A percentile compares a stretch with the other conserved stretches of the same genome.
Conservation (phyloP, 306 rosid species). For the Cucurbita maxima region DNA sequence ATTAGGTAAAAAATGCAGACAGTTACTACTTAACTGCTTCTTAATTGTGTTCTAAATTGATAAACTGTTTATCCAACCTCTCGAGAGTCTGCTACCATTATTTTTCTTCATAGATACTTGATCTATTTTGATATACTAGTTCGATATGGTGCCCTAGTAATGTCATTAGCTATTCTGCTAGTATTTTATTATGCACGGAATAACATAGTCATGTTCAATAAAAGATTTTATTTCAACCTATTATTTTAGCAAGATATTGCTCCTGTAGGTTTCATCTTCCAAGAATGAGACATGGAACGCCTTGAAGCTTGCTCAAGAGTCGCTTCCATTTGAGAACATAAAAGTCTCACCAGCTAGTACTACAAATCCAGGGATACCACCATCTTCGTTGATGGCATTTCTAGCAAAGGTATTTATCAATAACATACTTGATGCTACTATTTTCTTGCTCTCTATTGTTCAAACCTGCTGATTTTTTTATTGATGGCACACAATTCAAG, state of each 20-base stretch:
- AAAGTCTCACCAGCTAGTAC: conserved; percentile 39
- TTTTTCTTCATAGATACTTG: not conserved
- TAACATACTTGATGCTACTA: not conserved
- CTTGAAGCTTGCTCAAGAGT: conserved; percentile 57
- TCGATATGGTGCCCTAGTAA: not conserved
- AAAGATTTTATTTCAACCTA: conserved; percentile 1
- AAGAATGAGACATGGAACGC: conserved; percentile 47
- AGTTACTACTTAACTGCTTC: not conserved
- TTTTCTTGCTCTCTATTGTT: not conserved
- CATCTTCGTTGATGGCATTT: conserved; percentile 81
- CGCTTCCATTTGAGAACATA: conserved; percentile 47
- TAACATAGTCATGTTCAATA: not conserved
- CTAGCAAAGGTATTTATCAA: conserved; percentile 37
- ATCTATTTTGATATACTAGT: not conserved
- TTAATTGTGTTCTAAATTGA: not conserved
- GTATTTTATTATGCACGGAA: not conserved
- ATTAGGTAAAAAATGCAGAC: not conserved
- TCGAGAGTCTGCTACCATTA: not conserved
- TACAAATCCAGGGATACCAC: conserved; percentile 93
- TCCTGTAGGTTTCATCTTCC: conserved; percentile 59
- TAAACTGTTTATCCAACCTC: not conserved
- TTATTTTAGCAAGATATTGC: conserved; percentile 2
- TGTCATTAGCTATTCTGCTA: not conserved
- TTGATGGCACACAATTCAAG: not conserved
- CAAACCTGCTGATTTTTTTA: not conserved